phyloP scores from a whole-genome alignment of 164 flowering plant genomes.

The Stephania japonica region DNA sequence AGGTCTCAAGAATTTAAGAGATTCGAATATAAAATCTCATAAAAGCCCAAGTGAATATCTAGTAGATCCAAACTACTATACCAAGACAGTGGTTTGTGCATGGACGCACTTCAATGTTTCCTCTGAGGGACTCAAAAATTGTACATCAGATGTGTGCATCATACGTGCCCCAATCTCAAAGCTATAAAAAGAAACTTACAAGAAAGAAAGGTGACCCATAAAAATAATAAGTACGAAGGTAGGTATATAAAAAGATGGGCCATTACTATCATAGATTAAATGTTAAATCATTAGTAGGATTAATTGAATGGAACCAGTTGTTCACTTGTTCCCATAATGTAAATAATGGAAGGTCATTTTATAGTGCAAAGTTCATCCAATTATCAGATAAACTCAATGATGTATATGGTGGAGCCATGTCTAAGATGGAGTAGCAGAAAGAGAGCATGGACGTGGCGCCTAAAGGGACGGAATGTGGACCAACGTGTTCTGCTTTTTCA shows the following conservation, averaged over 20 bases:
- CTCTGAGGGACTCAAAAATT: too few species aligned
- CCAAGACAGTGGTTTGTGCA: too few species aligned
- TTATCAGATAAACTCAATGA: background rate
- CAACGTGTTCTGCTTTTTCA: background rate
- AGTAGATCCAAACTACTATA: too few species aligned
- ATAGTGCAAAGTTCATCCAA: background rate
- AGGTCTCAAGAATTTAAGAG: too few species aligned
- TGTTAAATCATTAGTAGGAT: background rate
- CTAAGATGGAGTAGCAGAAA: background rate
- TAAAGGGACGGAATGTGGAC: background rate
- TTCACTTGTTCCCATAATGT: background rate
- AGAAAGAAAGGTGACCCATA: background rate
- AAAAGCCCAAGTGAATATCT: too few species aligned
- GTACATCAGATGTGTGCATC: too few species aligned
- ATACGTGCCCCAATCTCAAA: too few species aligned
- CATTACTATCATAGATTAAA: background rate
- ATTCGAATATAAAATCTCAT: too few species aligned
- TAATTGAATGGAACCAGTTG: background rate
- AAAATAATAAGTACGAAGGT: background rate
- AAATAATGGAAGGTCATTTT: background rate
- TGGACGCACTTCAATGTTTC: too few species aligned
- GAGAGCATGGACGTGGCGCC: background rate
- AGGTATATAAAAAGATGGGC: background rate
- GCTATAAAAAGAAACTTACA: background rate
- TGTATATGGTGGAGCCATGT: background rate